Conservation (phyloP, 108 stramenopile genomes). For the Epipyxis sp. region DNA sequence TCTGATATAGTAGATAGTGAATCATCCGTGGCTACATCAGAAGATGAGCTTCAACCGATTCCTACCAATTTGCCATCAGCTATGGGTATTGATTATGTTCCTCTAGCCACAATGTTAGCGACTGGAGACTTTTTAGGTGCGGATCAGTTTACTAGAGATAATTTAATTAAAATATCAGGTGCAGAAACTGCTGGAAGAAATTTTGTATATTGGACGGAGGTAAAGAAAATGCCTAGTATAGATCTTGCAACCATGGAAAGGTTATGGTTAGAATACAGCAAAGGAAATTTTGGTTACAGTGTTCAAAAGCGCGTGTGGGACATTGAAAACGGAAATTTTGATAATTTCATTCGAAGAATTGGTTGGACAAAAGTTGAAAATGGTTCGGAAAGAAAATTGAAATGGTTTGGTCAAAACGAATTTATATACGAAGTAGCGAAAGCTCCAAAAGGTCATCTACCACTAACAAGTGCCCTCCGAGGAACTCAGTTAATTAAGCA, state of each 20-base stretch:
- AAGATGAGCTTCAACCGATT: too few relatives aligned
- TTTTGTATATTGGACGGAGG: slow-evolving; percentile 96
- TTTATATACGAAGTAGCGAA: slow-evolving; percentile 91
- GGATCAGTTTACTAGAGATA: slow-evolving; percentile 71
- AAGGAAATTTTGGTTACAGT: slow-evolving; percentile 84
- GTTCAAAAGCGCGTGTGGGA: slow-evolving; percentile 86
- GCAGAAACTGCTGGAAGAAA: slow-evolving; percentile 75
- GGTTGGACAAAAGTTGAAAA: slow-evolving; percentile 93
- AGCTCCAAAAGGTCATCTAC: slow-evolving; percentile 88
- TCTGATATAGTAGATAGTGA: too few relatives aligned
- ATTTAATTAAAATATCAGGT: slow-evolving; percentile 71
- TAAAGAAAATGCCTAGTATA: slow-evolving; percentile 76
- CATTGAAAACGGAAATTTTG: slow-evolving; percentile 82
- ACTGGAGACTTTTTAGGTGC: slow-evolving; percentile 79
- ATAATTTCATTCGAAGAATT: slow-evolving; percentile 82
- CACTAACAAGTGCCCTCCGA: slow-evolving; percentile 86
- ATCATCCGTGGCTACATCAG: too few relatives aligned
- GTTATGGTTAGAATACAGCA: slow-evolving; percentile 85
- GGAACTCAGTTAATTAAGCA: slow-evolving; percentile 86
- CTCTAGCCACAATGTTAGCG: slow-evolving; percentile 79
- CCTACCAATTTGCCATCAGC: slow-evolving; percentile 77
- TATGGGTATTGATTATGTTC: slow-evolving; percentile 83
- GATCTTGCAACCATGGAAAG: slow-evolving; percentile 91
- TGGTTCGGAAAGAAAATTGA: slow-evolving; percentile 74
- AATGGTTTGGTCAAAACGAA: slow-evolving; percentile 91